A percentile compares a stretch with the other conserved stretches of the same genome.
Conservation (phyloP, 2,329 filamentous ascomycete species). For the Pestalotiopsis sp. region DNA sequence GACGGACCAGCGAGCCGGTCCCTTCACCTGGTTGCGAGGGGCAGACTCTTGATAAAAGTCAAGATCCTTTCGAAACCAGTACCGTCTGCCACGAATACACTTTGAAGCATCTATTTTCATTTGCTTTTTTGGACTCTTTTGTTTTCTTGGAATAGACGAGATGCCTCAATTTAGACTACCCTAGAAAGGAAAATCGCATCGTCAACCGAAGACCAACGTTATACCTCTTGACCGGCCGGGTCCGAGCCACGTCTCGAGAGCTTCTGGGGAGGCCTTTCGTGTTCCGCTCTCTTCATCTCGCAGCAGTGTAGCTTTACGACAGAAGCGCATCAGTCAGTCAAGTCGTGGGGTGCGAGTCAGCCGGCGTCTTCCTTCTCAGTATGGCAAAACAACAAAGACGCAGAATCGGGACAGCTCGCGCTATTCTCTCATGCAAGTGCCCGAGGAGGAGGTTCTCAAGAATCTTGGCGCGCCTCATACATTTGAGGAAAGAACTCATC, state of each 20-base stretch:
- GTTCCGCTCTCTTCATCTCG: slow-evolving; percentile 32
- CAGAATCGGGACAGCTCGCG: slow-evolving; percentile 15
- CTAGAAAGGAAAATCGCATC: slow-evolving; percentile 45
- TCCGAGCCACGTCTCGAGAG: slow-evolving; percentile 27
- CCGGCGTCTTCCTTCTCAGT: slow-evolving; percentile 28
- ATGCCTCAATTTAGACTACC: slow-evolving; percentile 47
- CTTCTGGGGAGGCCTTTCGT: slow-evolving; percentile 34
- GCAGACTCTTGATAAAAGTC: not conserved
- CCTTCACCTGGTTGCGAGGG: not conserved
- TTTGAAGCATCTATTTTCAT: slow-evolving; percentile 29
- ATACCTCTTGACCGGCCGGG: slow-evolving; percentile 22
- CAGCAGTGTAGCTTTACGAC: slow-evolving; percentile 34
- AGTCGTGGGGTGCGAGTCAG: slow-evolving; percentile 37
- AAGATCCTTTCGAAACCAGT: not conserved
- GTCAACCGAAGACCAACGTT: slow-evolving; percentile 36
- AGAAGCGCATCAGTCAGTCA: slow-evolving; percentile 36
- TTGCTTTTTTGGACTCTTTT: slow-evolving; percentile 29
- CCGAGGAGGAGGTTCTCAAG: slow-evolving; percentile 19
- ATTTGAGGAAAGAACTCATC: not conserved
- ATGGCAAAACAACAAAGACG: slow-evolving; percentile 18
- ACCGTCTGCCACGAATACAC: slow-evolving; percentile 21
- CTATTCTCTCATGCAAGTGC: slow-evolving; percentile 26
- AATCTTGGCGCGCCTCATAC: not conserved
- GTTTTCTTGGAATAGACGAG: slow-evolving; percentile 40
- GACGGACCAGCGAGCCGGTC: not conserved